A percentile compares a stretch with the other conserved stretches of the same genome.
These are phyloP conservation scores for Nadsonia starkeyi-henricii DNA, from an alignment of 1,139 yeast genomes.

Conservation along the genomic window DNA sequence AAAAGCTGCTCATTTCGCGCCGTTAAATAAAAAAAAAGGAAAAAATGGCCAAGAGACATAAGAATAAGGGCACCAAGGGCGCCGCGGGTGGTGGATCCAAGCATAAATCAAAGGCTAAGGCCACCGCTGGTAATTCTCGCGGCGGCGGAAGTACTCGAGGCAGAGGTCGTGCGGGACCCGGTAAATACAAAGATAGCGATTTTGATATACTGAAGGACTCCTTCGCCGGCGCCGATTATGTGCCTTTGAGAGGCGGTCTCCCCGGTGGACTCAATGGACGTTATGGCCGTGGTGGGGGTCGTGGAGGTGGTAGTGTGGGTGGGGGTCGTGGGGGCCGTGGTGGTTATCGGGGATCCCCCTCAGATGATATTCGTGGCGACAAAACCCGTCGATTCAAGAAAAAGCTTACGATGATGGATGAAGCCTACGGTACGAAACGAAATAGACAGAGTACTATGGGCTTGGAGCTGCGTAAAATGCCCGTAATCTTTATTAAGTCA, in stretches of 20 bases:
- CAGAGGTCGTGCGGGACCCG: neutral
- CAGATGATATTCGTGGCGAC: neutral
- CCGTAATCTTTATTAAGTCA: neutral
- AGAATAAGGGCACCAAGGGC: neutral
- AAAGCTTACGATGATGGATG: neutral
- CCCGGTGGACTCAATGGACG: no score
- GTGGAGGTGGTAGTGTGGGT: neutral
- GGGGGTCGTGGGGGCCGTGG: neutral
- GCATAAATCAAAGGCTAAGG: no score
- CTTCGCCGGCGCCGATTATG: neutral
- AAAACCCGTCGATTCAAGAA: neutral
- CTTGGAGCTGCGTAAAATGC: neutral
- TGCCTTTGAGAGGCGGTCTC: neutral
- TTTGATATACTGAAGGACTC: neutral
- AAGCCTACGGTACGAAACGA: neutral
- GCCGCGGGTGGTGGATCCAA: neutral
- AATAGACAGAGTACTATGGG: neutral
- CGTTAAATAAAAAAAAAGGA: no score
- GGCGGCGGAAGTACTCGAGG: neutral
- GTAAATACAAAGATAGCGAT: neutral
- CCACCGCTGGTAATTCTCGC: neutral
- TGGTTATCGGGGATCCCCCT: neutral
- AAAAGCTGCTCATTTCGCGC: no score
- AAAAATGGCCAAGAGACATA: neutral
- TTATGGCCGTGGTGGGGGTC: neutral